These are phyloP conservation scores for Corynespora cassiicola DNA, from an alignment of 2,329 filamentous ascomycete genomes.

Conservation along the genomic window DNA sequence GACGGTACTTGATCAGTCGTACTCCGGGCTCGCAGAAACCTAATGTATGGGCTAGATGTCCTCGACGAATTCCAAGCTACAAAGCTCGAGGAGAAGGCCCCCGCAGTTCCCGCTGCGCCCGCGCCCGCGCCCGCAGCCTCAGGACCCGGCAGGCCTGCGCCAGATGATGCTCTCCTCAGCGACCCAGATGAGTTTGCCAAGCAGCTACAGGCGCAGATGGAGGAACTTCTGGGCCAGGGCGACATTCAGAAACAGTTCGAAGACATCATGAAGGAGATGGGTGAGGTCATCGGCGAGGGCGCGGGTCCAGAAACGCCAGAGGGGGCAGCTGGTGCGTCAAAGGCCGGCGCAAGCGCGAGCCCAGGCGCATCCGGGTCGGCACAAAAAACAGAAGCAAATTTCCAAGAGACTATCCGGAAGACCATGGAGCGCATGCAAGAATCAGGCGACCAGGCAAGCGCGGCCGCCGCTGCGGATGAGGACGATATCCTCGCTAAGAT, in stretches of 20 bases:
- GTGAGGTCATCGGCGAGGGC: conserved; percentile 48
- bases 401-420: conserved; percentile 89
- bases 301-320: conserved; percentile 22
- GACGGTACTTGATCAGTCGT: conserved; percentile 75
- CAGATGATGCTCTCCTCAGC: conserved; percentile 35
- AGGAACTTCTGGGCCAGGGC: conserved; percentile 74
- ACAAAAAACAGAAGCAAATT: conserved; percentile 67
- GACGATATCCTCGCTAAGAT: conserved; percentile 92
- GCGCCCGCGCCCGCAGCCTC: conserved; percentile 47
- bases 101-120: conserved; percentile 30
- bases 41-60: conserved; percentile 67
- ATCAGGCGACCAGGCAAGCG: conserved; percentile 84
- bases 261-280: conserved; percentile 75
- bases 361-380: conserved; percentile 17
- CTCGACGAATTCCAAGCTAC: conserved; percentile 85
- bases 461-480: conserved; percentile 63
- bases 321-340: conserved; percentile 35
- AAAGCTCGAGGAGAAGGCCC: conserved; percentile 60
- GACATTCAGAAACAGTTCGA: conserved; percentile 83
- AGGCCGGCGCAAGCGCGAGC: conserved; percentile 17
- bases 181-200: conserved; percentile 77
- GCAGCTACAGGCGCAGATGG: conserved; percentile 90
- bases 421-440: conserved; percentile 97
- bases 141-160: conserved; percentile 45
- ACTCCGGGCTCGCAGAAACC: conserved; percentile 1